Evolutionary conservation across 306 rosid species (phyloP).

Genomic region (Coriaria nepalensis): DNA sequence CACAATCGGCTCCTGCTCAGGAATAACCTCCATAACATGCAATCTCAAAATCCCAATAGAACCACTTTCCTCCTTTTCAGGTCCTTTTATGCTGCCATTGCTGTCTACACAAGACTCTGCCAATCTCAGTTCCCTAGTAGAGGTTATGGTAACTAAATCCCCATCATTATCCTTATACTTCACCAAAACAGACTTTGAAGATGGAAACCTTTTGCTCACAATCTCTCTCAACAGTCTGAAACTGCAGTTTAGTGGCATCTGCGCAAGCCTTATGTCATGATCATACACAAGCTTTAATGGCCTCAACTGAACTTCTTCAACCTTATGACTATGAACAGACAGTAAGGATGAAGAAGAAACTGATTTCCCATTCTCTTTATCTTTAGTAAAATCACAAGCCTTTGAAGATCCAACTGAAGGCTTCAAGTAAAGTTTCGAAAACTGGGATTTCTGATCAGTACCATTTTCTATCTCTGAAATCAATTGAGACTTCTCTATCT

Average conservation of each 20-base stretch:
- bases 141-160: slow-evolving; percentile 90
- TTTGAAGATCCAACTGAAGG: slow-evolving; percentile 48
- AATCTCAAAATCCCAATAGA: slow-evolving; percentile 63
- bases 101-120: slow-evolving; percentile 74
- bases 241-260: slow-evolving; percentile 53
- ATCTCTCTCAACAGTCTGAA: slow-evolving; percentile 53
- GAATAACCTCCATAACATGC: slow-evolving; percentile 79
- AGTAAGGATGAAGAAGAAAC: slow-evolving; percentile 21
- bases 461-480: slow-evolving; percentile 46
- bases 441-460: slow-evolving; percentile 34
- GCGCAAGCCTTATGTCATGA: slow-evolving; percentile 91
- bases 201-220: slow-evolving; percentile 72
- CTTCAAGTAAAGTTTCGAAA: slow-evolving; percentile 54
- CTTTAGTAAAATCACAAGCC: slow-evolving; percentile 20
- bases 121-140: slow-evolving; percentile 65
- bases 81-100: slow-evolving; percentile 28
- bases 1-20: slow-evolving; percentile 87
- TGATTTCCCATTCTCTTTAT: slow-evolving; percentile 29
- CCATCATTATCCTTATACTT: slow-evolving; percentile 86
- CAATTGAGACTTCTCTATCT: slow-evolving; percentile 41
- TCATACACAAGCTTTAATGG: slow-evolving; percentile 55
- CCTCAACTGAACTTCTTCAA: slow-evolving; percentile 40
- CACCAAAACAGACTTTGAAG: slow-evolving; percentile 74
- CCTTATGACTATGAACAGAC: slow-evolving; percentile 16
- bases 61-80: slow-evolving; percentile 39